Conservation (phyloP, 305 asterid genomes). For the Ilex paraguariensis region DNA sequence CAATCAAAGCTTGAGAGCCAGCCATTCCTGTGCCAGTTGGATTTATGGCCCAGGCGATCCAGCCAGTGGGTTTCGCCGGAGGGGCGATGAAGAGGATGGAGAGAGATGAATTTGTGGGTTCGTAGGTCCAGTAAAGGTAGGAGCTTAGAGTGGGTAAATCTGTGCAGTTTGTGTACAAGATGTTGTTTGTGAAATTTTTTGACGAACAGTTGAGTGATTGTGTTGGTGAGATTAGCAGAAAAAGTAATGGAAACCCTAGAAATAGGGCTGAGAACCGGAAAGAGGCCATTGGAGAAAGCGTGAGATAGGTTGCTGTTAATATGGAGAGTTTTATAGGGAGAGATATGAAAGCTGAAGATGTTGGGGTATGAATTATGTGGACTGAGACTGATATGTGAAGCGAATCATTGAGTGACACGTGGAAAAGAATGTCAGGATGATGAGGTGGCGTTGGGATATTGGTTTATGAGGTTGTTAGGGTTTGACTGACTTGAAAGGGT, state of each 20-base stretch:
- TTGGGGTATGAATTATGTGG: neutral
- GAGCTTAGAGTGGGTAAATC: conserved; percentile 52
- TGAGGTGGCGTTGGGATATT: no score
- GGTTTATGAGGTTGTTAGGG: no score
- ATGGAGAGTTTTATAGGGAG: neutral
- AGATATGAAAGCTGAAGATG: neutral
- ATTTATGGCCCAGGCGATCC: conserved; percentile 72
- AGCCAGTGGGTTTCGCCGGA: conserved; percentile 47
- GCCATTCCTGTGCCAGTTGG: conserved; percentile 47
- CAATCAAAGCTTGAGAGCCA: conserved; percentile 49
- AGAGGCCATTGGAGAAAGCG: neutral
- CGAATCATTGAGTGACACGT: neutral
- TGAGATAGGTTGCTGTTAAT: neutral
- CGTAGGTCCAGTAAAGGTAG: conserved; percentile 58
- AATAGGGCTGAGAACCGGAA: neutral
- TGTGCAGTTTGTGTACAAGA: conserved; percentile 36
- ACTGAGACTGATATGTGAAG: neutral
- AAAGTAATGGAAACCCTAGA: neutral
- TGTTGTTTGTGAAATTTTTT: conserved; percentile 28
- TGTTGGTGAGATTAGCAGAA: conserved; percentile 34
- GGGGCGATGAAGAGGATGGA: conserved; percentile 53
- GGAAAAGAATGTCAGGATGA: no score
- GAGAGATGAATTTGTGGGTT: conserved; percentile 34
- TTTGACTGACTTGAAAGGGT: no score
- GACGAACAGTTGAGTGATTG: conserved; percentile 40